Base-by-base conservation (phyloP, 1,284 basidiomycete genomes). In the Taiwanofungus camphoratus region DNA sequence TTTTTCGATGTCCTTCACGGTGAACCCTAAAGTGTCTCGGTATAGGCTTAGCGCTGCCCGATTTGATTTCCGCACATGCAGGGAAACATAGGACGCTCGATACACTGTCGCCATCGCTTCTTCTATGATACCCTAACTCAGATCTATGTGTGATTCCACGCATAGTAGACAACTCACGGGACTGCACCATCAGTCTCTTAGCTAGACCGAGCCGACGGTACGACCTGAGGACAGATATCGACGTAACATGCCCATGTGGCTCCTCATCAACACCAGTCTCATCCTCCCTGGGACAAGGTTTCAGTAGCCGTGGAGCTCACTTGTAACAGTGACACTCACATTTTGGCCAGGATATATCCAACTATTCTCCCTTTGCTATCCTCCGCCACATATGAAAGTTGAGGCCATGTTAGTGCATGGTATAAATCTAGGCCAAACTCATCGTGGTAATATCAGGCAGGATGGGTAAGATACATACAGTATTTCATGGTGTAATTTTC, bases 321-420 rank as follows among this genome's bases (percentile, higher is more conserved):
- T 19, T 16, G 12, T 2, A 19, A 29, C 9, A 21, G 19, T 13
- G 36, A 46, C 20, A 19, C 9, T 20, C 1, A 64, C 94, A 97
- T 94, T 64, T 95, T 95, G 0, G 90, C 92, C 9, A 97, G 68
- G 19, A 97, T 93, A 63, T 97, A 97, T 18, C 94, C 94, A 1
- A 98, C 92, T 36, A 97, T 84, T 39, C 89, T 74, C 0, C 93
- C 92, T 57, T 83, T 83, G 48, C 82, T 77, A 57, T 95, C 91
- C 59, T 95, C 92, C 0, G 93, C 94, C 15, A 98, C 92, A 60
- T 88, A 98, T 2, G 92, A 95, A 18, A 97, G 73, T 52, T 92
- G 84, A 1, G 94, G 94, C 94, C 94, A 98, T 7, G 86, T 92
- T 57, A 94, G 67, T 5, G 81, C 74, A 59, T 95, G 91, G 62